Base-by-base conservation (phyloP, 2,329 filamentous ascomycete genomes). In the Daldinia sp. region DNA sequence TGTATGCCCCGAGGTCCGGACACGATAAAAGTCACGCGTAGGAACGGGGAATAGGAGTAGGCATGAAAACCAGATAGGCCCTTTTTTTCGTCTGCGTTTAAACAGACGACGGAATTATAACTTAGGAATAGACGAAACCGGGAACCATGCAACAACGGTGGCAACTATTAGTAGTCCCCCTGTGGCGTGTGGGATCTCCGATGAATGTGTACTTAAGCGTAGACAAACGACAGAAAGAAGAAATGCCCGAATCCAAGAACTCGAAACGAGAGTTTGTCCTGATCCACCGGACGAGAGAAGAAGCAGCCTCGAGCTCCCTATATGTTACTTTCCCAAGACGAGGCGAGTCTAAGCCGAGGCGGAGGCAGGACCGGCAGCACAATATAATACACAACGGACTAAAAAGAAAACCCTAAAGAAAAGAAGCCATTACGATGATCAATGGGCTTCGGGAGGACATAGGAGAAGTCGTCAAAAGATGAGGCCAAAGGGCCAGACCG, bases 401-500 rank as follows among this genome's bases (percentile, higher is more conserved):
- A 69, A 64, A n/a, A 54, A 61, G 64, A 63, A 66, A 48, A 59
- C 63, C 58, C 73, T 69, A 80, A 78, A 74, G 75, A 77, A 79
- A 77, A 73, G 74, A 79, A 75, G 74, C 74, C 78, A 79, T 79
- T 72, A 71, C 67, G 68, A 72, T 75, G 74, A 11, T 49, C 71
- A 74, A 75, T 71, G 71, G 74, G 72, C 68, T 72, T 71, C 72
- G 72, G 71, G 72, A 70, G 67, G 59, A 68, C 66, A 68, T 64
- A 61, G 63, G 59, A 68, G 58, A 69, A 53, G 65, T 68, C 68
- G 61, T 71, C 68, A 59, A n/a, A n/a, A 68, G 57, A 63, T 54
- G 60, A 70, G 57, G 68, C 67, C 69, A 63, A 68, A 62, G 70
- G 70, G 61, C 70, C 68, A 72, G 71, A 70, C 71, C 72, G 72